Percentiles rank a stretch among this genome's conserved stretches.
These are phyloP conservation scores for Phytophthora melonis DNA, from an alignment of 352 stramenopile species.

Conservation along the genomic window DNA sequence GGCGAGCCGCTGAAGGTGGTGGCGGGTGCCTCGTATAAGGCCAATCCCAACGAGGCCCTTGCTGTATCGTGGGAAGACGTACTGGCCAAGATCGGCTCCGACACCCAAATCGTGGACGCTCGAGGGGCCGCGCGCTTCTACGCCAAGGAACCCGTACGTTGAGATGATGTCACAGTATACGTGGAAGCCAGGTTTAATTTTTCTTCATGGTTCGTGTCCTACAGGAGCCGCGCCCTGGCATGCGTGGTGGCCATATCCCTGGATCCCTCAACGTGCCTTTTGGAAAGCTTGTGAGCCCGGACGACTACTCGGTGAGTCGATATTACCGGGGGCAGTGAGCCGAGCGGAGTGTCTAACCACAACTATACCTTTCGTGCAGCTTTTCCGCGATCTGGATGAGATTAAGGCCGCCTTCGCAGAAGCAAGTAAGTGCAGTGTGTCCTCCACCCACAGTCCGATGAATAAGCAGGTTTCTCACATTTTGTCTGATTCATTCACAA, in stretches of 20 bases:
- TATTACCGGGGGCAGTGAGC: not conserved
- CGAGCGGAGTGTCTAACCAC: constrained; percentile 24
- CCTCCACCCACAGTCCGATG: no score
- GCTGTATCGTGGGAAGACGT: constrained; percentile 72
- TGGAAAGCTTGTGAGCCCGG: constrained; percentile 78
- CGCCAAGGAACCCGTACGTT: constrained; percentile 78
- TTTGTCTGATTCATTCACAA: constrained; percentile 9
- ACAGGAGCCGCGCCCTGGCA: constrained; percentile 91
- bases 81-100: constrained; percentile 59
- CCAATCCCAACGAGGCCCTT: constrained; percentile 55
- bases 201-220: not conserved
- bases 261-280: constrained; percentile 93
- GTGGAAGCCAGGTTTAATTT: not conserved
- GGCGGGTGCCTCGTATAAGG: constrained; percentile 50
- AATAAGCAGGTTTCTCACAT: constrained; percentile 5
- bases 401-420: constrained; percentile 84
- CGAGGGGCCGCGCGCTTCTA: constrained; percentile 89
- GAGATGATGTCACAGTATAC: not conserved
- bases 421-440: constrained; percentile 48
- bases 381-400: constrained; percentile 79
- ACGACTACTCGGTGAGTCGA: constrained; percentile 82
- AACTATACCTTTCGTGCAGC: constrained; percentile 29
- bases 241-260: constrained; percentile 94
- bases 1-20: constrained; percentile 42
- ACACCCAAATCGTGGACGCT: constrained; percentile 92